Percentiles rank a stretch among this genome's conserved stretches.
phyloP scores from a whole-genome alignment of 805 yeast species.

The Pichia occidentalis region DNA sequence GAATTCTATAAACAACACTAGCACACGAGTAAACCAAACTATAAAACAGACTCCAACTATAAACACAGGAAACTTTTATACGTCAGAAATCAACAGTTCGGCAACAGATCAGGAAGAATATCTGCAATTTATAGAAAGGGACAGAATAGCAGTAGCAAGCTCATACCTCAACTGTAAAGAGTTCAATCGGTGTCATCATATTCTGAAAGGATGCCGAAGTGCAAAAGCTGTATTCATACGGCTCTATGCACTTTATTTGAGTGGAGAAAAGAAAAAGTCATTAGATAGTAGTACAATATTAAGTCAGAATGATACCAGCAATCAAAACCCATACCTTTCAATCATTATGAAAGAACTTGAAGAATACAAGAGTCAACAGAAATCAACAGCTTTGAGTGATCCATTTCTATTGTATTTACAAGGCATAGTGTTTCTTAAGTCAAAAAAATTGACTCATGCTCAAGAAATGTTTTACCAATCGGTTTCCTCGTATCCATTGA shows the following conservation, averaged over 20 bases:
- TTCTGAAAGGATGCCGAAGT: slow-evolving; percentile 45
- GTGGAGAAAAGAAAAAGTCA: slow-evolving; percentile 70
- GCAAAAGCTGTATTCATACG: slow-evolving; percentile 54
- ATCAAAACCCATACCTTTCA: slow-evolving; percentile 26
- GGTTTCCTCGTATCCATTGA: slow-evolving; percentile 63
- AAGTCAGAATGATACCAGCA: slow-evolving; percentile 32
- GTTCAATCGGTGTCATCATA: slow-evolving; percentile 67
- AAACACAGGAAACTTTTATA: no score
- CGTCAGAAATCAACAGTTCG: neutral
- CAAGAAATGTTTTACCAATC: slow-evolving; percentile 55
- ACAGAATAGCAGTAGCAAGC: slow-evolving; percentile 54
- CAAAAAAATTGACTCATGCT: slow-evolving; percentile 56
- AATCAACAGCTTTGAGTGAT: slow-evolving; percentile 24
- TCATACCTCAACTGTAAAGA: slow-evolving; percentile 78
- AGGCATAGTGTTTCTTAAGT: slow-evolving; percentile 62
- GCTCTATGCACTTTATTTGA: slow-evolving; percentile 61
- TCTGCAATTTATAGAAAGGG: slow-evolving; percentile 32
- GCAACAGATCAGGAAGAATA: slow-evolving; percentile 28
- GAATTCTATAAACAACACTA: neutral
- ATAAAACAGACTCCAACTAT: no score
- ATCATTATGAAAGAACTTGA: slow-evolving; percentile 40
- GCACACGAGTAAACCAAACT: no score
- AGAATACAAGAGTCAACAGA: slow-evolving; percentile 19
- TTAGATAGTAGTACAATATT: slow-evolving; percentile 69
- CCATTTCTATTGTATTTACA: slow-evolving; percentile 66